Evolutionary conservation across 768 basidiomycete species (phyloP).

Genomic region (Psilocybe azurescens): DNA sequence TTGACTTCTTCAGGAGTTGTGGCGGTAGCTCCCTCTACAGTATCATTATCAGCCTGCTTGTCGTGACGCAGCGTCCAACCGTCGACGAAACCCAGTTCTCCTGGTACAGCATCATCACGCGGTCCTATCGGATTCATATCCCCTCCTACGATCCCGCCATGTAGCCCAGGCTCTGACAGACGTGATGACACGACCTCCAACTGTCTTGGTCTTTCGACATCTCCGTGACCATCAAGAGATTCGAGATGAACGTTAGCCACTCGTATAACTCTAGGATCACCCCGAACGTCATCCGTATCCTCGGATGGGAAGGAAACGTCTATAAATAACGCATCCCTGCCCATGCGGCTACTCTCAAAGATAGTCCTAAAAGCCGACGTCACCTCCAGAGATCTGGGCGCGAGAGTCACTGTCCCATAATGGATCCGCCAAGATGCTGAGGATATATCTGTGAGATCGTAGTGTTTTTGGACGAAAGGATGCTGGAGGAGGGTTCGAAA

Average conservation of each 20-base stretch:
- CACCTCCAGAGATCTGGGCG: conserved; percentile 4
- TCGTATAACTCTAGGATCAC: conserved; percentile 6
- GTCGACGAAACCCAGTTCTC: conserved; percentile 17
- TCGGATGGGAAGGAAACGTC: conserved; percentile 1
- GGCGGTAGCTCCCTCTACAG: background rate
- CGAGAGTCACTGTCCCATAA: conserved; percentile 19
- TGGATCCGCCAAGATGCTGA: conserved; percentile 12
- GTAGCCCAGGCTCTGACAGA: conserved; percentile 9
- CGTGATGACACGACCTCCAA: conserved; percentile 9
- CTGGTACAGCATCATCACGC: conserved; percentile 13
- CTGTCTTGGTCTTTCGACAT: conserved; percentile 14
- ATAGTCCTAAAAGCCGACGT: conserved; percentile 14
- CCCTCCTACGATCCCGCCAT: conserved; percentile 21
- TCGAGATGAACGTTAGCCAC: conserved; percentile 23
- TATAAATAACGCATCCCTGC: conserved; percentile 19
- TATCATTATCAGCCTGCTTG: background rate
- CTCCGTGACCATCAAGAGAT: conserved; percentile 16
- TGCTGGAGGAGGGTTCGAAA: conserved; percentile 15
- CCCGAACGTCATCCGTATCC: background rate
- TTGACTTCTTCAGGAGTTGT: background rate
- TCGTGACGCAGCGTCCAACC: conserved; percentile 13
- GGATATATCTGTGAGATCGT: conserved; percentile 15
- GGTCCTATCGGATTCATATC: conserved; percentile 28
- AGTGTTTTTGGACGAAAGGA: conserved; percentile 13
- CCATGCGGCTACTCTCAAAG: conserved; percentile 16